Conservation (phyloP, 768 basidiomycete species). For the Chalciporus chontae region DNA sequence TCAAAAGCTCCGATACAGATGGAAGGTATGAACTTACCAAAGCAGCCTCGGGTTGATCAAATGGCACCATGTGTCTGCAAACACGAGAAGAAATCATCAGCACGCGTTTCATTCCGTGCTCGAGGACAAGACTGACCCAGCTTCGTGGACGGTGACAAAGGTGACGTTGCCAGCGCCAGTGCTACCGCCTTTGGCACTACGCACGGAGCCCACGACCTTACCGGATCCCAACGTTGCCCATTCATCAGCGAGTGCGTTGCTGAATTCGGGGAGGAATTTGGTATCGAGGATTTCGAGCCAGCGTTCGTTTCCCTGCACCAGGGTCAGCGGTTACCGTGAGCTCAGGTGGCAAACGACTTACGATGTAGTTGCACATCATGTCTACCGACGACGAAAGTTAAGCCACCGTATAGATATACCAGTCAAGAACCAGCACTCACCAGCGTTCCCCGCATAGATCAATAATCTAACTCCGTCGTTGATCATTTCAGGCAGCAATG, state of each 20-base stretch:
- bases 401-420: conserved; percentile 1
- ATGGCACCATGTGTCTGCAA: conserved; percentile 82
- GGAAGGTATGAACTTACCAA: conserved; percentile 45
- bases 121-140: conserved; percentile 58
- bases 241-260: conserved; percentile 41
- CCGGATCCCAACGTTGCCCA: conserved; percentile 56
- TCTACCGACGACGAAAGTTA: conserved; percentile 40
- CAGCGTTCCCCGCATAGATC: conserved; percentile 86
- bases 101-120: neutral
- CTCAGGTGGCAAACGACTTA: conserved; percentile 23
- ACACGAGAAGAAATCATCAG: conserved; percentile 8
- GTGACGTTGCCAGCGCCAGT: conserved; percentile 80
- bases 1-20: neutral
- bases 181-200: conserved; percentile 62
- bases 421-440: conserved; percentile 35
- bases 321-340: neutral
- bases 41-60: conserved; percentile 85
- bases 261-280: conserved; percentile 60
- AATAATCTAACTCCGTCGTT: conserved; percentile 79
- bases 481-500: conserved; percentile 75
- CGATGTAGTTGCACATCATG: conserved; percentile 86
- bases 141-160: conserved; percentile 72
- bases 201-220: conserved; percentile 61
- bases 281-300: conserved; percentile 69
- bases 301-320: conserved; percentile 63